Evolutionary conservation across 148 eudicot genomes (phyloP), one percentile per base, ranked within the genome.

Genomic region (Rhododendron kiyosumense): DNA sequence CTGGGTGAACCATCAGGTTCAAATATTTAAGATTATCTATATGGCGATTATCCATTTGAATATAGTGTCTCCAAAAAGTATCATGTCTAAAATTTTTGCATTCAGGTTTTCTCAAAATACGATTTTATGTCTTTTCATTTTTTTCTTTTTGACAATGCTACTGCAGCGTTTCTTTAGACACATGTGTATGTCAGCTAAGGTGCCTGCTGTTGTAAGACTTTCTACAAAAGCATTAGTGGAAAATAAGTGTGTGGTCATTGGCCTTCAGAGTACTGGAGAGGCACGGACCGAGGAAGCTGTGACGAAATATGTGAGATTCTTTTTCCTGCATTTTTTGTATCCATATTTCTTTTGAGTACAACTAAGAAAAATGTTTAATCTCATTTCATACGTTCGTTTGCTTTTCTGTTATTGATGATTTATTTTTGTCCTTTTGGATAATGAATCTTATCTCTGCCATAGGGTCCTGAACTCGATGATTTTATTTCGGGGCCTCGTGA

Each of bases 1-100:
- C 92, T 97, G 99, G 99, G 98, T 98, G 57, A 91, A 86, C 90
- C 99, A 95, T 90, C 99, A 97, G 99, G 99, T 97, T 87, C 61
- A 52, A 57, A 18, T n/a, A 38, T 49, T 49, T 10, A 74, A 38
- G 41, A 38, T 38, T 38, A 3, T 38, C 41, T 65, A 38, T 46
- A 32, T 75, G 78, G 38, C 57, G 24, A 61, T 49, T 78, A 36
- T 43, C 41, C n/a, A 12, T 49, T 75, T 52, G 46, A 18, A 73
- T 49, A 74, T 48, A 8, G 26, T 75, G 45, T 77, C 20, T 32
- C 46, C 1, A 51, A 81, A 7, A 78, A 75, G n/a, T 36, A 24
- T 4, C 12, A 15, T 14, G 77, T 87, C 77, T 45, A 18, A 75
- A 32, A 30, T 11, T 46, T 24, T 45, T 12, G n/a, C 61, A 85